Base-by-base conservation (phyloP, 1,284 basidiomycete genomes). In the Malassezia vespertilionis region DNA sequence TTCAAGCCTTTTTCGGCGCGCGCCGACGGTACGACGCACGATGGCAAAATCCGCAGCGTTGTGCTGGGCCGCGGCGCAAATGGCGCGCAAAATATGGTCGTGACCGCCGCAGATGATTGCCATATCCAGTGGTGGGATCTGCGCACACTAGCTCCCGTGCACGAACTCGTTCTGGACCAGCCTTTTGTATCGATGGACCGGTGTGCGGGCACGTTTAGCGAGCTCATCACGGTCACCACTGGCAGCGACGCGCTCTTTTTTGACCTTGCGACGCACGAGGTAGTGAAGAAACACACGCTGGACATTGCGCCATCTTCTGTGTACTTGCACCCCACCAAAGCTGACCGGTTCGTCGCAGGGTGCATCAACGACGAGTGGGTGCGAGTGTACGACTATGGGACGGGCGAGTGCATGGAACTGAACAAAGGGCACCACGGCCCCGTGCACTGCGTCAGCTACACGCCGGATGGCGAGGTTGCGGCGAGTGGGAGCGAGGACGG, bases 351-450 rank as follows among this genome's bases (percentile, higher is more conserved):
- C 72, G 83, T 96, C 33, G 89, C 86, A 0, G 91, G 93, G n/a
- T 85, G 81, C 54, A 77, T 78, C 33, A 79, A 76, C 10, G 93
- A 97, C 72, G 89, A 93, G 56, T 97, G 93, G 93, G 89, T 97
- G 18, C 77, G 91, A 33, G 81, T 96, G 26, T 90, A 95, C 68
- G 84, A 85, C 33, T 81, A 88, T 63, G 71, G 74, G 30, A 79
- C 83, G n/a, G 91, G 86, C 1, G 79, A 82, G 66, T 88, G 95
- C 74, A 75, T 79, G 54, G 91, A 96, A 53, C 80, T 95, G 45
- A 78, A 91, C 60, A 96, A 96, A 72, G 91, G 91, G 5, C 93
- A 97, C 70, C 91, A 97, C 69, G 91, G 91, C 12, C 90, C 91
- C 11, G 91, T 93, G 10, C 87, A 93, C 63, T 86, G 84, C 52